Evolutionary conservation across 179 eudicot species (phyloP).

Genomic region (Beta macrorhiza): DNA sequence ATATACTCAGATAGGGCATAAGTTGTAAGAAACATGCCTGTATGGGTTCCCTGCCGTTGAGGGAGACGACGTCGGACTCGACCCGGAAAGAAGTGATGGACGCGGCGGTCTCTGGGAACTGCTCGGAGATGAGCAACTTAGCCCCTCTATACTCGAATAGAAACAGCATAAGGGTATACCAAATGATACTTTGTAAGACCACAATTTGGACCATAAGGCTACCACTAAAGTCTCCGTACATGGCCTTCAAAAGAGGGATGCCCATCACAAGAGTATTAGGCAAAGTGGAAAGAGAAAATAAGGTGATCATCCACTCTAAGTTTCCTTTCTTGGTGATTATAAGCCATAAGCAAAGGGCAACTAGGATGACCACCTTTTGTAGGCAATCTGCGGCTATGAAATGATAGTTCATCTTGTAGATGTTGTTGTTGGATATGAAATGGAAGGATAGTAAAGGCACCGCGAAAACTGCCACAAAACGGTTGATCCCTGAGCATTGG

Average conservation of each 20-base stretch:
- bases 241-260: constrained; percentile 75
- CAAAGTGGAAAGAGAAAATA: constrained; percentile 79
- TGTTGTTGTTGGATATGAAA: constrained; percentile 64
- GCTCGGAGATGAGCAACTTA: constrained; percentile 69
- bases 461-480: constrained; percentile 70
- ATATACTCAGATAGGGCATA: not conserved
- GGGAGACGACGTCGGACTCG: constrained; percentile 85
- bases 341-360: constrained; percentile 69
- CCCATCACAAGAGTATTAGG: constrained; percentile 98
- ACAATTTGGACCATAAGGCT: constrained; percentile 89
- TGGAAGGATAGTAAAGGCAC: constrained; percentile 73
- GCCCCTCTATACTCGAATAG: constrained; percentile 94
- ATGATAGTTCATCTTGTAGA: constrained; percentile 64
- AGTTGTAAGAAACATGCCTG: constrained; percentile 35
- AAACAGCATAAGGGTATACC: constrained; percentile 92
- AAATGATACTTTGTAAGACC: constrained; percentile 76
- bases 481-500: constrained; percentile 79
- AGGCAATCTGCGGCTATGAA: constrained; percentile 72
- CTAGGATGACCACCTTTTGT: constrained; percentile 56
- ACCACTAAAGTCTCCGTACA: constrained; percentile 87
- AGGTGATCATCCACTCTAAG: constrained; percentile 87
- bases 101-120: constrained; percentile 85
- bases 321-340: constrained; percentile 52
- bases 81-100: constrained; percentile 81
- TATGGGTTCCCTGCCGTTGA: constrained; percentile 82